A percentile compares a stretch with the other conserved stretches of the same genome.
Evolutionary conservation across 768 basidiomycete species (phyloP).

Genomic region (Russula sp.): DNA sequence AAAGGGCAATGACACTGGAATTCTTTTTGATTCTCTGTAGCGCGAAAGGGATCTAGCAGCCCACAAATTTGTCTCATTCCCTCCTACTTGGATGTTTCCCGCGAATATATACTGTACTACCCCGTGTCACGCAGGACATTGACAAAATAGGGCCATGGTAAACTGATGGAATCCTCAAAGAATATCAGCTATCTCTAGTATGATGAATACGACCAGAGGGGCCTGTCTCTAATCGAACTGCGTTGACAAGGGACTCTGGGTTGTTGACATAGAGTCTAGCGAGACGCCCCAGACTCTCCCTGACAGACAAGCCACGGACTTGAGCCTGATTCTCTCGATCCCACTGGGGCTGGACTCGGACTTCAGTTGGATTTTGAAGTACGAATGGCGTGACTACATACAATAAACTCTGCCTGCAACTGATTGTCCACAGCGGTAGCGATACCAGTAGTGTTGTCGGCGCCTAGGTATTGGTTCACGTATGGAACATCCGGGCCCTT

Average conservation of each 20-base stretch:
- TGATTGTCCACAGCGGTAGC: not conserved
- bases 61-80: too few species aligned
- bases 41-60: too few species aligned
- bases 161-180: not conserved
- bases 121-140: too few species aligned
- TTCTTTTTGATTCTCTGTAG: too few species aligned
- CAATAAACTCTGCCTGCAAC: not conserved
- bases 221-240: not conserved
- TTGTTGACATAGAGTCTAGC: constrained; percentile 1
- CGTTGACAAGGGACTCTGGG: not conserved
- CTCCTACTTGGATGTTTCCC: too few species aligned
- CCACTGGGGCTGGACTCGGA: not conserved
- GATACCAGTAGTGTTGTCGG: not conserved
- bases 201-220: not conserved
- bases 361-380: not conserved
- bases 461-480: not conserved
- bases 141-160: too few species aligned
- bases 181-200: not conserved
- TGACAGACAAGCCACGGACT: not conserved
- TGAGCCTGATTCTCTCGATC: not conserved
- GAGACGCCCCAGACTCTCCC: not conserved
- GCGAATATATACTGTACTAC: too few species aligned
- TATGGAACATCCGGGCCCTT: not conserved
- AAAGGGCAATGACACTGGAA: too few species aligned
- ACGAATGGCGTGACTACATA: not conserved